Evolutionary conservation across 805 yeast species (phyloP).

Genomic region (Candida ovalis): DNA sequence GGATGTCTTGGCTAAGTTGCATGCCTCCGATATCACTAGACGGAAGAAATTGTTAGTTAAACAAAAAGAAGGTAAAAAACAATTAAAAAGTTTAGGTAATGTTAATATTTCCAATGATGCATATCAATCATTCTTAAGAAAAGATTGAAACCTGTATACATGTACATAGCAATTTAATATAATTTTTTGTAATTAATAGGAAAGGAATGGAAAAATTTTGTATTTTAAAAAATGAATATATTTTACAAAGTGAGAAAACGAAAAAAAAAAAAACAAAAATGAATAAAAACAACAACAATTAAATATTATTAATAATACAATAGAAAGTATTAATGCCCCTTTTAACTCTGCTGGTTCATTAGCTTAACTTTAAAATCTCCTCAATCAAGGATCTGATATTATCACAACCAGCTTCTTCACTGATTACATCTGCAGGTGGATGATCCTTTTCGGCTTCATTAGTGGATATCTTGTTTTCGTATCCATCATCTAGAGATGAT

Average conservation of each 20-base stretch:
- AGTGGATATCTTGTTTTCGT: neutral
- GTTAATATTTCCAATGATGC: conserved; percentile 81
- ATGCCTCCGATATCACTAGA: conserved; percentile 90
- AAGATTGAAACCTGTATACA: conserved; percentile 15
- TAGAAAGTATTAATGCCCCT: too few relatives aligned
- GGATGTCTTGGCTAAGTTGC: conserved; percentile 90
- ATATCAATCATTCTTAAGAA: conserved; percentile 74
- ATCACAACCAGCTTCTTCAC: conserved; percentile 15
- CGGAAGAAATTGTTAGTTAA: conserved; percentile 81
- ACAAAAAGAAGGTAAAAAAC: conserved; percentile 92
- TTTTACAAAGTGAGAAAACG: neutral
- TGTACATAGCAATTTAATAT: neutral
- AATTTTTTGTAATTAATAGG: neutral
- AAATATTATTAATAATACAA: neutral
- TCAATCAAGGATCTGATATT: conserved; percentile 18
- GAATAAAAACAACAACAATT: neutral
- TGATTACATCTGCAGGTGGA: conserved; percentile 1
- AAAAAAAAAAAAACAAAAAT: neutral
- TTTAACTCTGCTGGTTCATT: neutral
- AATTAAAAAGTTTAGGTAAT: conserved; percentile 73
- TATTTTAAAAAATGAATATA: neutral
- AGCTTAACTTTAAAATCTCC: conserved; percentile 4
- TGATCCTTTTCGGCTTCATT: neutral
- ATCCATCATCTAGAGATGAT: neutral
- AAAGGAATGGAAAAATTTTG: too few relatives aligned